These are phyloP conservation scores for Ottelia alismoides DNA, from an alignment of 106 monocot genomes.

Conservation along the genomic window DNA sequence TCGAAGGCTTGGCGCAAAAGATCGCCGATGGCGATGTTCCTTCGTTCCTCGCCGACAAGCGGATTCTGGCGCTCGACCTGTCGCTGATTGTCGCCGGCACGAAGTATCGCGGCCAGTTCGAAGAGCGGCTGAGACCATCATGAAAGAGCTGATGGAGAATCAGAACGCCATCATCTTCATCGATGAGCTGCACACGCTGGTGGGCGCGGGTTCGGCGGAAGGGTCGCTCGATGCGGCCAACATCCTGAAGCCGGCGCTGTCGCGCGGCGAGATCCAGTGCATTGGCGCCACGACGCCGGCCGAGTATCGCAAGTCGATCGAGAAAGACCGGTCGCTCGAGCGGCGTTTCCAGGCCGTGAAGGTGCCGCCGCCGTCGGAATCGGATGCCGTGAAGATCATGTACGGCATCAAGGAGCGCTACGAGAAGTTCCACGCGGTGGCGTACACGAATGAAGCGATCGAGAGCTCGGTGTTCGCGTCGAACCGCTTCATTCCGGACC, in stretches of 20 bases:
- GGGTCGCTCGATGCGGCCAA: background rate
- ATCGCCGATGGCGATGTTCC: background rate
- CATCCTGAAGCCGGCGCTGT: background rate
- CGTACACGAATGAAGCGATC: background rate
- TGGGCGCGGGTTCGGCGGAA: conserved; percentile 22
- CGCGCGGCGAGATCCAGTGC: no score
- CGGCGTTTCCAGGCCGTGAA: background rate
- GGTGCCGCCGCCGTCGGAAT: background rate
- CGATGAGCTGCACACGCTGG: conserved; percentile 54
- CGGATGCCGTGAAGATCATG: background rate
- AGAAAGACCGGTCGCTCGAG: background rate
- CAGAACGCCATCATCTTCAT: conserved; percentile 24
- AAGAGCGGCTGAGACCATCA: conserved; percentile 9
- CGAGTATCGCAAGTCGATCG: conserved; percentile 36
- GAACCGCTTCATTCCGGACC: background rate
- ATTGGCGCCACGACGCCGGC: no score
- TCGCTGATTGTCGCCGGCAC: background rate
- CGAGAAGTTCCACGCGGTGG: background rate
- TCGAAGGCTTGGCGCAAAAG: background rate
- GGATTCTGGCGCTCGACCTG: background rate
- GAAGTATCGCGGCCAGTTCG: no score
- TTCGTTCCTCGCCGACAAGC: background rate
- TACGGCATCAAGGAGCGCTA: background rate
- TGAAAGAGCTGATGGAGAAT: background rate
- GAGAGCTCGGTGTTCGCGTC: background rate